A percentile compares a stretch with the other conserved stretches of the same genome.
phyloP scores from a whole-genome alignment of 139 green algal genomes.

The Mychonastes homosphaera region DNA sequence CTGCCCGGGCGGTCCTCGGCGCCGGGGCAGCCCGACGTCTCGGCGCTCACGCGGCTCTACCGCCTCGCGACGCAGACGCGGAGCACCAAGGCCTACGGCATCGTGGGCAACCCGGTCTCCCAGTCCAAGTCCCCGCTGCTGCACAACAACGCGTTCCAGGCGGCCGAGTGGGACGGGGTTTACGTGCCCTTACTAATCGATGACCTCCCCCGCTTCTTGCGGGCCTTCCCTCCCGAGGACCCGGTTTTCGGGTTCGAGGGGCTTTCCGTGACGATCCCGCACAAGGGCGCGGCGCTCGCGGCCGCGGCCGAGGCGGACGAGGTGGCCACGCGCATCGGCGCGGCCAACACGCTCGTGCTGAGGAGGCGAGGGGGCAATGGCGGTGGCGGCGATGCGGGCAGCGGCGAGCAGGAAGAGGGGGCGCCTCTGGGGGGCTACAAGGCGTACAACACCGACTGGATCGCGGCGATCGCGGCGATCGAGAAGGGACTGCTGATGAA shows the following conservation, averaged over 20 bases:
- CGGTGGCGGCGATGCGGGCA: constrained; percentile 7
- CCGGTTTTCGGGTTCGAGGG: constrained; percentile 44
- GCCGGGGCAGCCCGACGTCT: constrained; percentile 60
- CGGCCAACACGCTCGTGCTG: constrained; percentile 91
- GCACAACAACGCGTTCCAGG: constrained; percentile 76
- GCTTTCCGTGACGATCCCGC: constrained; percentile 86
- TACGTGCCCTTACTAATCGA: constrained; percentile 95
- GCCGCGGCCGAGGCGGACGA: constrained; percentile 54
- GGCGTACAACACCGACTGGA: constrained; percentile 93
- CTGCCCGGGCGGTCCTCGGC: constrained; percentile 51
- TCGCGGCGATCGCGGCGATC: constrained; percentile 79
- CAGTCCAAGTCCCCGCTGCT: constrained; percentile 76
- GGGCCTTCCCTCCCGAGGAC: constrained; percentile 46
- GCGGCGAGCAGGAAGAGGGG: constrained; percentile 4
- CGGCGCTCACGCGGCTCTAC: constrained; percentile 30
- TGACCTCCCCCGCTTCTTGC: constrained; percentile 69
- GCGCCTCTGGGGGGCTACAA: constrained; percentile 53
- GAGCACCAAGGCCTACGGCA: constrained; percentile 64
- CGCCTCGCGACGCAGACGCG: constrained; percentile 47
- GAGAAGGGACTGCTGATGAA: constrained; percentile 36
- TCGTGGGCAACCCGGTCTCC: constrained; percentile 81
- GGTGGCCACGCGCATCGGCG: constrained; percentile 73
- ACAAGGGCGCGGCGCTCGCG: constrained; percentile 75
- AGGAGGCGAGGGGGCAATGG: too few relatives aligned
- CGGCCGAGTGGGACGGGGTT: constrained; percentile 63